These are phyloP conservation scores for Fusarium nisikadoi DNA, from an alignment of 2,329 filamentous ascomycete species.

Conservation along the genomic window DNA sequence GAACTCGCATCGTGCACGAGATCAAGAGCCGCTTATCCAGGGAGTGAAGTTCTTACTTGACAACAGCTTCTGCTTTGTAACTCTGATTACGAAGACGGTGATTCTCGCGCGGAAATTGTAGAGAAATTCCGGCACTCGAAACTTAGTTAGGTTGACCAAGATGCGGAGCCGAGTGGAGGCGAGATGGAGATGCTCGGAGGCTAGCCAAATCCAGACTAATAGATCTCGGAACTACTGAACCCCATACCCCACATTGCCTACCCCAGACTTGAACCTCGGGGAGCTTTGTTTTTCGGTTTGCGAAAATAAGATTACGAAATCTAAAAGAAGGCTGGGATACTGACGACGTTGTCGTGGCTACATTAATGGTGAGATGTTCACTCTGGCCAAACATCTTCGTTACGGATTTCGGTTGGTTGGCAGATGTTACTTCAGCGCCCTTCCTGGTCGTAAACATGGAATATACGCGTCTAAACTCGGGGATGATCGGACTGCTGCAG, in stretches of 20 bases:
- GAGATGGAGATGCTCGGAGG: neutral
- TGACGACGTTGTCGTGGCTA: neutral
- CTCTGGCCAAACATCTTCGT: accelerated
- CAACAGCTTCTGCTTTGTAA: no score
- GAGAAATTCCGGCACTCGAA: neutral
- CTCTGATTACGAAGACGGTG: accelerated
- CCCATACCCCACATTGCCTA: neutral
- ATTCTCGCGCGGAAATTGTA: neutral
- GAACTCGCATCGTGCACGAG: neutral
- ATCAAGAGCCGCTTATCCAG: neutral
- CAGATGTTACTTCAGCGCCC: neutral
- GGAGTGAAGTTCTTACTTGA: accelerated
- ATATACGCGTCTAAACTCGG: neutral
- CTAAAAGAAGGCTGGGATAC: neutral
- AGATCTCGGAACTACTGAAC: neutral
- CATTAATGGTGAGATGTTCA: neutral
- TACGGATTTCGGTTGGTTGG: no score
- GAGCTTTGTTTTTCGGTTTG: neutral
- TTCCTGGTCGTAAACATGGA: neutral
- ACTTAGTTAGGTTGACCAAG: accelerated
- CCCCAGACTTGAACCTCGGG: neutral
- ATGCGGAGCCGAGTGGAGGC: neutral
- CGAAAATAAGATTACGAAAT: neutral
- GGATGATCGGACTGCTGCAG: neutral
- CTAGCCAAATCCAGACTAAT: neutral